phyloP scores from a whole-genome alignment of 2,329 filamentous ascomycete species.

The Aureobasidium sp. region DNA sequence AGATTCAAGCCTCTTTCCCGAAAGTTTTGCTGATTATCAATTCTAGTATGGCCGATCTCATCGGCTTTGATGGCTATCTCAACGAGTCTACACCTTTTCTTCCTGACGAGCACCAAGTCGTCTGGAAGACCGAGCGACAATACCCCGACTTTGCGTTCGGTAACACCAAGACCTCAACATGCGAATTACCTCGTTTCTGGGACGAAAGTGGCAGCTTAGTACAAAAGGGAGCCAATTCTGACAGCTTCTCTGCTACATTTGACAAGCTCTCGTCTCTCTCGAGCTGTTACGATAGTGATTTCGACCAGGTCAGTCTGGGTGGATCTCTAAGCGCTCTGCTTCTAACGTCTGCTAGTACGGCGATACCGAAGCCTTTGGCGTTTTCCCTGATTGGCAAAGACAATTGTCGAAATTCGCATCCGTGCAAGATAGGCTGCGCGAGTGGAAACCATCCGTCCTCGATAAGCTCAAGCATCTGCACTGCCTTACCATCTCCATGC shows the following conservation, averaged over 20 bases:
- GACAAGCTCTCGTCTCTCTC: conserved; percentile 41
- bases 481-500: conserved; percentile 54
- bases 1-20: fast-evolving
- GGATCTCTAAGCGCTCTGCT: conserved; percentile 23
- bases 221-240: conserved; percentile 15
- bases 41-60: conserved; percentile 49
- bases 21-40: neutral
- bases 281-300: conserved; percentile 25
- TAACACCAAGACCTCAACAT: conserved; percentile 45
- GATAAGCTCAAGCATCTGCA: conserved; percentile 54
- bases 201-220: conserved; percentile 43
- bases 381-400: conserved; percentile 56
- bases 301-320: conserved; percentile 35
- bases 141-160: conserved; percentile 54
- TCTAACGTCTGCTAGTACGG: conserved; percentile 43
- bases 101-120: conserved; percentile 49
- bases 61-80: conserved; percentile 55
- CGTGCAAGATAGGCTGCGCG: conserved; percentile 59
- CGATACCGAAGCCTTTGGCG: conserved; percentile 57
- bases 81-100: conserved; percentile 53
- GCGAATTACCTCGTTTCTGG: conserved; percentile 55
- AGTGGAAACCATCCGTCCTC: conserved; percentile 54
- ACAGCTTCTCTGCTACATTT: conserved; percentile 25
- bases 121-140: conserved; percentile 48
- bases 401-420: conserved; percentile 60